phyloP scores from a whole-genome alignment of 140 eudicot genomes.

The Ambrosia hybrid region DNA sequence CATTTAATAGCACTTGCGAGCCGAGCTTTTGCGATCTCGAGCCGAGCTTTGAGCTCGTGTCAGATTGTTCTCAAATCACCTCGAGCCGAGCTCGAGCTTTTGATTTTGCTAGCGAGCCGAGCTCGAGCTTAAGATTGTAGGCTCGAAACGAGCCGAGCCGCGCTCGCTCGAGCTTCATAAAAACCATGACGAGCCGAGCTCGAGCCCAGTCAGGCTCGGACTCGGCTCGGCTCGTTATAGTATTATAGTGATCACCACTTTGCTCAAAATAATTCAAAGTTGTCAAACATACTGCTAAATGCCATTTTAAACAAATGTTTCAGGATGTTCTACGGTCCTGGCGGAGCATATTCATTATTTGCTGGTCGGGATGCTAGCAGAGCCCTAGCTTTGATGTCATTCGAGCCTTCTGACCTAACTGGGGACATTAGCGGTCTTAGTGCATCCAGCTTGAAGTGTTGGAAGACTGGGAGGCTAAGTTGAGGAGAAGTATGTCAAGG shows the following conservation, averaged over 20 bases:
- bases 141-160: no score
- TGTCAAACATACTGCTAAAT: neutral
- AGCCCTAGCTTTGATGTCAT: constrained; percentile 88
- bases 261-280: neutral
- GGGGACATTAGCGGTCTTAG: constrained; percentile 68
- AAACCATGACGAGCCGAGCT: no score
- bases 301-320: constrained; percentile 14
- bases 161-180: no score
- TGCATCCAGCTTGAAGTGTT: constrained; percentile 66
- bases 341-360: constrained; percentile 86
- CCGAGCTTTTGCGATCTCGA: no score
- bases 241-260: neutral
- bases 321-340: constrained; percentile 97
- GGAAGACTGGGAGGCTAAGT: constrained; percentile 84
- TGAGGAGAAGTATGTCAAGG: constrained; percentile 77
- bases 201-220: no score
- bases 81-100: no score
- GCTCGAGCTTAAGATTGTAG: no score
- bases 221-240: no score
- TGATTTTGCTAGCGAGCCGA: no score
- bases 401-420: constrained; percentile 72
- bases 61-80: no score
- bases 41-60: no score
- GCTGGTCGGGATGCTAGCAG: constrained; percentile 93
- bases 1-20: no score